Percentiles rank a stretch among this genome's conserved stretches.
Evolutionary conservation across 805 yeast species (phyloP).

Genomic region (Sungouiella thailandica): DNA sequence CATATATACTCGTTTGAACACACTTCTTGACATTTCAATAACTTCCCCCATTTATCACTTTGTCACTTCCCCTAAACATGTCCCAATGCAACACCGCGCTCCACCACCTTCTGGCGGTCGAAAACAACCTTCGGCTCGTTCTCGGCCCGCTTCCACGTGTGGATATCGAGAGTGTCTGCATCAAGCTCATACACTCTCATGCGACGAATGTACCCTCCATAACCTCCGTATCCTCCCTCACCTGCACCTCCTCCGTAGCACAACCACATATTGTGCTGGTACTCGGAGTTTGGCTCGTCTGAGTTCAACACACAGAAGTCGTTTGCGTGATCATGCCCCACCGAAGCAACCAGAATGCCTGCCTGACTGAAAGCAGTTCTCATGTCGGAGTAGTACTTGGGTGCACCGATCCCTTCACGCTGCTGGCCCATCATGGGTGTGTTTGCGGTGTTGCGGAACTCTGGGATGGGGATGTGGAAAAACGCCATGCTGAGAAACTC

Average conservation of each 20-base stretch:
- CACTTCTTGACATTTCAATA: too few species aligned
- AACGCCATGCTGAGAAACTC: conserved; percentile 76
- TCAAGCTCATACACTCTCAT: conserved; percentile 69
- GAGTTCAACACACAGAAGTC: conserved; percentile 75
- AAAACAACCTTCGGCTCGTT: conserved; percentile 42
- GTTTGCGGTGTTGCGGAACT: conserved; percentile 50
- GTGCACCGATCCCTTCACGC: conserved; percentile 77
- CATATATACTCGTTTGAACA: too few species aligned
- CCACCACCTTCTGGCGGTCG: conserved; percentile 48
- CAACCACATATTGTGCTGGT: conserved; percentile 55
- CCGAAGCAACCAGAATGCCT: conserved; percentile 71
- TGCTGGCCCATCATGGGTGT: conserved; percentile 53
- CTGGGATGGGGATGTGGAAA: conserved; percentile 92
- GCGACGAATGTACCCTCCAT: conserved; percentile 81
- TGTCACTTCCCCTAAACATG: too few species aligned
- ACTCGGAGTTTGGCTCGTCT: conserved; percentile 19
- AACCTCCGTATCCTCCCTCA: conserved; percentile 95
- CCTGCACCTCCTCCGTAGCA: conserved; percentile 95
- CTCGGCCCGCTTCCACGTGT: conserved; percentile 72
- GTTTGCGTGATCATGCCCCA: conserved; percentile 95
- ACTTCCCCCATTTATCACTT: too few species aligned
- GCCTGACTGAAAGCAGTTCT: conserved; percentile 52
- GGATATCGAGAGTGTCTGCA: conserved; percentile 39
- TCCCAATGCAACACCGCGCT: conserved; percentile 5
- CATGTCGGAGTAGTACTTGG: conserved; percentile 64